Conservation (phyloP, 2,329 filamentous ascomycete species). For the Ceratocystis lukuohia region DNA sequence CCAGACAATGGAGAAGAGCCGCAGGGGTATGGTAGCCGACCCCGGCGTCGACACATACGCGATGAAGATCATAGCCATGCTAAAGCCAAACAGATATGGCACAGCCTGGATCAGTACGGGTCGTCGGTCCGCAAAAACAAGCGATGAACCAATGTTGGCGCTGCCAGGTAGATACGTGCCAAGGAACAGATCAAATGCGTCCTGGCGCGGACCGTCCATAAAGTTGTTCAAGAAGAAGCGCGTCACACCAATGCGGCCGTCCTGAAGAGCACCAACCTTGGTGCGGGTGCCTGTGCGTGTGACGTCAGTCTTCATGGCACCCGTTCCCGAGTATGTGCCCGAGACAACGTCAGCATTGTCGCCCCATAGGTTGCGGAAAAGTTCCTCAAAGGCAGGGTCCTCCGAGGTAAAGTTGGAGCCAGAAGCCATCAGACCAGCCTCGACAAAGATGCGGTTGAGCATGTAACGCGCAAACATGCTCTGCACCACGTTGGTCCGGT, state of each 20-base stretch:
- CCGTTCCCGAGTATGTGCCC: slow-evolving; percentile 84
- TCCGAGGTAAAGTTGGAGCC: slow-evolving; percentile 65
- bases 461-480: slow-evolving; percentile 89
- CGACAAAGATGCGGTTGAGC: slow-evolving; percentile 75
- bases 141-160: slow-evolving; percentile 53
- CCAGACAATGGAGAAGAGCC: slow-evolving; percentile 73
- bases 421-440: slow-evolving; percentile 62
- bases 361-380: slow-evolving; percentile 97
- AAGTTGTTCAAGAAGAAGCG: slow-evolving; percentile 94
- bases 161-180: slow-evolving; percentile 68
- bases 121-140: slow-evolving; percentile 71
- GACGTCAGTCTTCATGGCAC: slow-evolving; percentile 94
- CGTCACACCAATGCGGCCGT: slow-evolving; percentile 75
- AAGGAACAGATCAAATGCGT: slow-evolving; percentile 88
- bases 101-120: slow-evolving; percentile 86
- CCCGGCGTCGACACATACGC: slow-evolving; percentile 62
- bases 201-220: slow-evolving; percentile 80
- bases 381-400: slow-evolving; percentile 67
- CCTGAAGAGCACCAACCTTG: slow-evolving; percentile 68
- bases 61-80: slow-evolving; percentile 68
- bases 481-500: slow-evolving; percentile 95
- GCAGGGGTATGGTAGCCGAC: slow-evolving; percentile 64
- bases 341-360: slow-evolving; percentile 97
- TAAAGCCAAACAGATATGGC: slow-evolving; percentile 78
- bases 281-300: slow-evolving; percentile 88